Percentiles rank a stretch among this genome's conserved stretches.
Conservation (phyloP, 208 protist genomes). For the Kentomonas sorsogonicus region DNA sequence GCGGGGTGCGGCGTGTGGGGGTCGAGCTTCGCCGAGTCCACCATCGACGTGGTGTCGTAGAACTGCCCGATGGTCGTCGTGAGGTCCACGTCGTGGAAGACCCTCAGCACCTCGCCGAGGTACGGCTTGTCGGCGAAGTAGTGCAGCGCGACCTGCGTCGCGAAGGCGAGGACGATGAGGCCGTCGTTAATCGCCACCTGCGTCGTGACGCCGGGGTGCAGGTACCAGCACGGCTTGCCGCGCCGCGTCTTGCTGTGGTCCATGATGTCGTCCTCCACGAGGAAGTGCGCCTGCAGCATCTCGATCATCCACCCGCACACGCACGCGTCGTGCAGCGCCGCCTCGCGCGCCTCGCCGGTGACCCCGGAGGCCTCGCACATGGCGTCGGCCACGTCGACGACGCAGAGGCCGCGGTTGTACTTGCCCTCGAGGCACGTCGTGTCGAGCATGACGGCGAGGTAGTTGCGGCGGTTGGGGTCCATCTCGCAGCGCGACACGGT, state of each 20-base stretch:
- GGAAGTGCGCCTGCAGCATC: conserved; percentile 95
- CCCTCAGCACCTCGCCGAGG: conserved; percentile 85
- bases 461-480: conserved; percentile 63
- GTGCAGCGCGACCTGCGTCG: conserved; percentile 89
- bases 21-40: conserved; percentile 87
- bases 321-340: conserved; percentile 77
- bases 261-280: conserved; percentile 98
- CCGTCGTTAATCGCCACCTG: conserved; percentile 96
- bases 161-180: conserved; percentile 91
- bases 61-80: conserved; percentile 95
- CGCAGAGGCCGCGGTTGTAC: conserved; percentile 86
- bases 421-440: conserved; percentile 84
- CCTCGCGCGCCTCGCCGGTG: conserved; percentile 41
- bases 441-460: conserved; percentile 83
- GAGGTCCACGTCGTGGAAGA: conserved; percentile 90
- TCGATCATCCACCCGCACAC: conserved; percentile 94
- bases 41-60: conserved; percentile 91
- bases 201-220: conserved; percentile 80
- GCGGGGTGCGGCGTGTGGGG: conserved; percentile 50
- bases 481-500: conserved; percentile 49
- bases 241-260: conserved; percentile 93
- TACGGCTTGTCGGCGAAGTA: conserved; percentile 85
- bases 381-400: conserved; percentile 66
- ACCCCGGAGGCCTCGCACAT: conserved; percentile 45
- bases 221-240: conserved; percentile 95